These are phyloP conservation scores for Nyssa sinensis DNA, from an alignment of 148 eudicot genomes.

Conservation along the genomic window DNA sequence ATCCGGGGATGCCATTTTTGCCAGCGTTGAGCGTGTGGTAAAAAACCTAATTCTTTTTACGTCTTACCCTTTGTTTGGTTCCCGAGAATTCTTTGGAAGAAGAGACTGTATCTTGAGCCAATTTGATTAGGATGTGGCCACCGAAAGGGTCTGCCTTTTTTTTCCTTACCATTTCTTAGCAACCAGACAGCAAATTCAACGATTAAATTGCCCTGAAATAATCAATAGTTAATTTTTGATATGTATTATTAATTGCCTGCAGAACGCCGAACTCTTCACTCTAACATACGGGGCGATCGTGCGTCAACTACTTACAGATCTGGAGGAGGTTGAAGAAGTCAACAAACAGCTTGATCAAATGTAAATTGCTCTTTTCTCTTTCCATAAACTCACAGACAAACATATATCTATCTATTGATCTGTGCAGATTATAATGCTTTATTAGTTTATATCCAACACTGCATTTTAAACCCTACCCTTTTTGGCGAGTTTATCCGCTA, in stretches of 20 bases:
- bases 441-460: no score
- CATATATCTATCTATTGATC: not conserved
- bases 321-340: constrained; percentile 96
- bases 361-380: not conserved
- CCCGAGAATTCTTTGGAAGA: not conserved
- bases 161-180: not conserved
- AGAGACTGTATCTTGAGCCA: no score
- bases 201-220: not conserved
- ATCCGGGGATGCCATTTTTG: constrained; percentile 60
- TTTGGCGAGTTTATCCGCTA: no score
- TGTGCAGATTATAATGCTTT: no score
- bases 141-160: no score
- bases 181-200: not conserved
- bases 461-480: no score
- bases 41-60: not conserved
- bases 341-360: constrained; percentile 96
- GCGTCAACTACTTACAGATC: constrained; percentile 88
- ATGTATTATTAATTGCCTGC: not conserved
- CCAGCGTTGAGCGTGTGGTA: constrained; percentile 49
- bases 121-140: no score
- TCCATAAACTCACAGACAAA: not conserved
- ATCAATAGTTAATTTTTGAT: not conserved
- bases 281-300: constrained; percentile 94
- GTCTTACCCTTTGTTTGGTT: not conserved
- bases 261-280: constrained; percentile 94